These are phyloP conservation scores for Pascua guehoae DNA, from an alignment of 1,284 basidiomycete species.

Conservation along the genomic window DNA sequence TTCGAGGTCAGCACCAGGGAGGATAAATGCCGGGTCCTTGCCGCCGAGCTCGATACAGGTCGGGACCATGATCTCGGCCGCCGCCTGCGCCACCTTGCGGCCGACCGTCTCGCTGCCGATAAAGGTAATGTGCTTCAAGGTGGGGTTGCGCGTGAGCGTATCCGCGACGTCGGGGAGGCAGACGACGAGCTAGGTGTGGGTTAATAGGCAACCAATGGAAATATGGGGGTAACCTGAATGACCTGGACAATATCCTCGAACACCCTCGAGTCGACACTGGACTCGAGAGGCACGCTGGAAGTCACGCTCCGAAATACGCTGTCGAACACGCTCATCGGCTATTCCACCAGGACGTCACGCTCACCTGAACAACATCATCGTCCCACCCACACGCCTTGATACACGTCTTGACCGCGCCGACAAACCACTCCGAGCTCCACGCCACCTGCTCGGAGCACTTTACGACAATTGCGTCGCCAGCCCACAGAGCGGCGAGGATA, in stretches of 20 bases:
- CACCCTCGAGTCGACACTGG: background rate
- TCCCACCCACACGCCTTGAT: slow-evolving; percentile 73
- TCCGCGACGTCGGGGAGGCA: slow-evolving; percentile 86
- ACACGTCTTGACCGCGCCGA: slow-evolving; percentile 69
- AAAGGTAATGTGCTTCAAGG: slow-evolving; percentile 67
- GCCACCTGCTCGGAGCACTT: slow-evolving; percentile 91
- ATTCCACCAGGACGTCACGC: slow-evolving; percentile 11
- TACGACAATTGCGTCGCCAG: slow-evolving; percentile 84
- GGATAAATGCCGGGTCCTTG: slow-evolving; percentile 56
- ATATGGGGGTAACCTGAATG: too few relatives aligned
- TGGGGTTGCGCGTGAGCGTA: slow-evolving; percentile 70
- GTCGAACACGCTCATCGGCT: too few relatives aligned
- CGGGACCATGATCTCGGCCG: slow-evolving; percentile 79
- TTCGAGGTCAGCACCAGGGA: slow-evolving; percentile 51
- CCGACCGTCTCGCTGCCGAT: slow-evolving; percentile 92
- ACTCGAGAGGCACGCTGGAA: too few relatives aligned
- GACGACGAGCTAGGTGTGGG: slow-evolving; percentile 58
- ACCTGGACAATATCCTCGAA: too few relatives aligned
- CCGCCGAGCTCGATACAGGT: slow-evolving; percentile 83
- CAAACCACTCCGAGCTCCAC: slow-evolving; percentile 79
- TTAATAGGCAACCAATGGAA: background rate
- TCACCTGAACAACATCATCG: slow-evolving; percentile 73
- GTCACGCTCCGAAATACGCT: too few relatives aligned
- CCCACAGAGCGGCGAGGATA: slow-evolving; percentile 80
- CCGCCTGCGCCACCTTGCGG: slow-evolving; percentile 72